Evolutionary conservation across 768 basidiomycete genomes (phyloP).

Genomic region (Serendipita sp.): DNA sequence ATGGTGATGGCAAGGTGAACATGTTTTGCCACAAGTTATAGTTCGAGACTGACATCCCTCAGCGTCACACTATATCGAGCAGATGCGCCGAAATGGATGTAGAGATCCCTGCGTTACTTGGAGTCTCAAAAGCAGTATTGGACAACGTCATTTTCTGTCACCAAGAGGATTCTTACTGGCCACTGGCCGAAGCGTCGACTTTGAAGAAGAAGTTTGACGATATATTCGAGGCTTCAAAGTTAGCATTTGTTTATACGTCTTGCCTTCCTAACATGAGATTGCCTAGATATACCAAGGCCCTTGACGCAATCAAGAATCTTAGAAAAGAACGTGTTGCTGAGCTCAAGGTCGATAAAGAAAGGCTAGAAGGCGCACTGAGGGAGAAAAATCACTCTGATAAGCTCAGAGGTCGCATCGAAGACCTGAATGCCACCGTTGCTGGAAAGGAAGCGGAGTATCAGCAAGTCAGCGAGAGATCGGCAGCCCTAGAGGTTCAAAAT

Average conservation of each 20-base stretch:
- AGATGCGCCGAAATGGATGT: constrained; percentile 94
- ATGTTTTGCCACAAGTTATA: not conserved
- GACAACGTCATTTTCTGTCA: constrained; percentile 99
- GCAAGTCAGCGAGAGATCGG: constrained; percentile 46
- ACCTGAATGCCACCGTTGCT: constrained; percentile 43
- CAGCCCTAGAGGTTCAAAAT: constrained; percentile 51
- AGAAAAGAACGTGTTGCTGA: constrained; percentile 84
- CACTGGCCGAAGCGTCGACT: constrained; percentile 72
- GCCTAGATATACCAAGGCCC: constrained; percentile 82
- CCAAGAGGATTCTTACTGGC: constrained; percentile 99
- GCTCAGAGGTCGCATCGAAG: constrained; percentile 47
- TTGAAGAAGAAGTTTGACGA: constrained; percentile 99
- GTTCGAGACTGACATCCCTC: not conserved
- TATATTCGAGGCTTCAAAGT: constrained; percentile 97
- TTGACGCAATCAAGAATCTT: constrained; percentile 77
- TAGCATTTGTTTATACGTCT: constrained; percentile 11
- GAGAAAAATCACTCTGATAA: constrained; percentile 84
- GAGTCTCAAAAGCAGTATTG: constrained; percentile 94
- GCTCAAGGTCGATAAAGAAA: constrained; percentile 84
- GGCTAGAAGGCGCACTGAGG: constrained; percentile 52
- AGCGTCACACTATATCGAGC: constrained; percentile 86
- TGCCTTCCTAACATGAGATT: not conserved
- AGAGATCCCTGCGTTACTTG: constrained; percentile 84
- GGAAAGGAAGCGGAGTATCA: constrained; percentile 62
- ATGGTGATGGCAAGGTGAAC: constrained; percentile 63